Conservation (phyloP, 108 stramenopile genomes). For the Skeletonema menzelii region DNA sequence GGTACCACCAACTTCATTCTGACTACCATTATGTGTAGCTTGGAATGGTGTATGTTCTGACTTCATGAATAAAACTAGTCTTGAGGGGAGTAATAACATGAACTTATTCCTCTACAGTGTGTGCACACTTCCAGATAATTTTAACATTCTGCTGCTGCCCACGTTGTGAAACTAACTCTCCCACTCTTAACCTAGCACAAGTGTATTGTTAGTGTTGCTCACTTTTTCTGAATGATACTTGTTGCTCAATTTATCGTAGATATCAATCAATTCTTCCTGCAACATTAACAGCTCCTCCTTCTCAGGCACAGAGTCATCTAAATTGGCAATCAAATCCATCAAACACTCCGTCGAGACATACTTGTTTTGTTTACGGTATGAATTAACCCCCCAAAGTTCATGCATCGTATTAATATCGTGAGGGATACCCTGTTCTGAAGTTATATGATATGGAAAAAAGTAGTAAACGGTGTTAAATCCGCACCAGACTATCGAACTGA, state of each 20-base stretch:
- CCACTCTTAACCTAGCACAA: constrained; percentile 49
- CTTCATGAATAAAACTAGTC: no score
- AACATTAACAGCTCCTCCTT: constrained; percentile 33
- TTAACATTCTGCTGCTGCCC: no score
- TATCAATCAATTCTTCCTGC: constrained; percentile 28
- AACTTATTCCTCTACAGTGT: no score
- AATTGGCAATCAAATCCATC: constrained; percentile 43
- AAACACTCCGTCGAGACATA: constrained; percentile 47
- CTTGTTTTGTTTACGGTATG: constrained; percentile 60
- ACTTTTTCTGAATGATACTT: constrained; percentile 59
- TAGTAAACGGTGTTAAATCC: constrained; percentile 52
- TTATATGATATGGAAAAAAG: constrained; percentile 55
- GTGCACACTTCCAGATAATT: no score
- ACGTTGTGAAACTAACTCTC: no score
- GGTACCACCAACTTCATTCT: no score
- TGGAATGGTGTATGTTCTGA: no score
- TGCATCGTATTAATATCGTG: constrained; percentile 71
- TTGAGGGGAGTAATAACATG: no score
- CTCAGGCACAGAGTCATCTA: constrained; percentile 36
- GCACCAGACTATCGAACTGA: constrained; percentile 56
- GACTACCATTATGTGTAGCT: no score
- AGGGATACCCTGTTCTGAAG: constrained; percentile 54
- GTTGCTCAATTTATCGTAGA: constrained; percentile 44
- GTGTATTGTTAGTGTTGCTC: constrained; percentile 43
- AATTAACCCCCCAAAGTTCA: constrained; percentile 63